Base-by-base conservation (phyloP, 371 early-diverging fungal genomes). In the Apophysomyces ossiformis region DNA sequence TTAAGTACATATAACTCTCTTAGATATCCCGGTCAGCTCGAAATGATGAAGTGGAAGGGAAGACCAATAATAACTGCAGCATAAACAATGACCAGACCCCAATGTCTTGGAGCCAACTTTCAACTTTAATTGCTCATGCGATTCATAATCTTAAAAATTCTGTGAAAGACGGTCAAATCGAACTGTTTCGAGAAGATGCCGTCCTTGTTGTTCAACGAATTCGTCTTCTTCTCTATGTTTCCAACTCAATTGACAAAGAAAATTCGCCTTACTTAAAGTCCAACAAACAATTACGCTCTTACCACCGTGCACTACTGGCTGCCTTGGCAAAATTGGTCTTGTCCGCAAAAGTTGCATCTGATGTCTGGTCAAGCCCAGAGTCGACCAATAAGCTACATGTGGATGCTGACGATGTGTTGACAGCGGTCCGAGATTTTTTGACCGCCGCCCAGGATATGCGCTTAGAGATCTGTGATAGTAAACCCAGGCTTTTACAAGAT, bases 341-440 rank as follows among this genome's bases (percentile, higher is more conserved):
- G 35, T 86, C 94, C 9, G 88, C 96, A 18, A 93, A 95, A 64
- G 86, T 91, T 8, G 95, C 95, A 0, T 85, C 95, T 0, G 89
- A 90, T 26, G 85, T 93, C 13, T 80, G 75, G 77, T 90, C 95
- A 7, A 64, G 68, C 5, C 60, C 69, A 0, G 78, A 76, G 39
- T 63, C 73, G 1, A 56, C 73, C 7, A 21, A 41, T 37, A 82
- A 76, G 43, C 69, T 83, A 7, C 71, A 73, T 12, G 36, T 62
- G 2, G 79, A 81, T 63, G 76, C 79, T 0, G 79, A 79, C 26
- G 92, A 93, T 39, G 85, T 95, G 1, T 76, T 95, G 57, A 76
- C 88, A 12, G 82, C 91, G 1, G 90, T 91, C 4, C 87, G 91
- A 35, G 85, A 89, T 37, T 96, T 96, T 72, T 87, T 93, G 26